Evolutionary conservation across 257 asterid species (phyloP).

Genomic region (Solanum chiquidenum): DNA sequence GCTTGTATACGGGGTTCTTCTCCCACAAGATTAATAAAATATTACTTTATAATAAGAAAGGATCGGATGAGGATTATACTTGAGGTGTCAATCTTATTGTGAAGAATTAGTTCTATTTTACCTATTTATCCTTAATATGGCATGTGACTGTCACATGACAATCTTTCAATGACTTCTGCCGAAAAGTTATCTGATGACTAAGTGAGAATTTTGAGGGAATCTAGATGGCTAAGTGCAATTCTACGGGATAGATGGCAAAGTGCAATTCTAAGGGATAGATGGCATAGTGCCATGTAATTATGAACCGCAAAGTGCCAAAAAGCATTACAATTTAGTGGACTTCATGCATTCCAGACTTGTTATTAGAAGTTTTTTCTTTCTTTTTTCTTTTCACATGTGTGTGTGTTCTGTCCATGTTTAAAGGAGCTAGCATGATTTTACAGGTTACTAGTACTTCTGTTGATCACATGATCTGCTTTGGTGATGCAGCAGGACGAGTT

Average conservation of each 20-base stretch:
- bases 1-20: not conserved
- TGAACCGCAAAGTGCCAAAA: not conserved
- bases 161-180: not conserved
- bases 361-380: not conserved
- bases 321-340: not conserved
- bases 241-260: not conserved
- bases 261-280: not conserved
- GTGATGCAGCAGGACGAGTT: slow-evolving; percentile 83
- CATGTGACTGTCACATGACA: not conserved
- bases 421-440: slow-evolving; percentile 2
- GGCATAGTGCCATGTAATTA: not conserved
- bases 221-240: not conserved
- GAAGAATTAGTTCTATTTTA: not conserved
- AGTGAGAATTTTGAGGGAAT: not conserved
- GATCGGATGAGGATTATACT: not conserved
- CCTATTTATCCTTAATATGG: not conserved
- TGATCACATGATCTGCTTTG: slow-evolving; percentile 89
- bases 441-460: slow-evolving; percentile 71
- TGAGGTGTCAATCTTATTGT: not conserved
- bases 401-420: not conserved
- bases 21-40: not conserved
- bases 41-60: not conserved
- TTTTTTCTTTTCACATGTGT: not conserved
- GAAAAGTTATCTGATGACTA: not conserved
- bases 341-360: not conserved